Base-by-base conservation (phyloP, 164 flowering plant species). In the Nymphaea thermarum region DNA sequence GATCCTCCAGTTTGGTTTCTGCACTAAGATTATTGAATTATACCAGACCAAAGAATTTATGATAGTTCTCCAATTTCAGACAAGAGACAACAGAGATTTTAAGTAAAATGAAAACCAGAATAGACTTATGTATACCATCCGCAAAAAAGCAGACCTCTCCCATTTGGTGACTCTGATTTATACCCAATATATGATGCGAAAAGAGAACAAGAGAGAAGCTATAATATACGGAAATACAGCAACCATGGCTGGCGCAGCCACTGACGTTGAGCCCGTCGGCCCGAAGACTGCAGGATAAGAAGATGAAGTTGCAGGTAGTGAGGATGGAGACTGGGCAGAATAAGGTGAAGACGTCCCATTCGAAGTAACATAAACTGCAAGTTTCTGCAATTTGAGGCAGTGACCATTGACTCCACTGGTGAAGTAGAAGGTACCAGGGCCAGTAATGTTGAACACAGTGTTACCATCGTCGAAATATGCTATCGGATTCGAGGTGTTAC, bases 201-300 rank as follows among this genome's bases (percentile, higher is more conserved):
- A 5, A 7, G 57, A 51, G 57, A 51, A 3, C 3, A 51, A 5
- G 8, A 15, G 3, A 51, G 57, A 10, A 51, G 57, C 57, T 51
- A 51, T 51, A 51, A 15, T 4, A 15, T 51, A 51, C 8, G 14
- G 12, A 51, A 10, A 51, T 51, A 15, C 57, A 51, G 3, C 14
- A 15, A 15, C 57, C 57, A 51, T 8, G 15, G 57, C 14, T 4
- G 57, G 57, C 57, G 57, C 36, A 1, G 36, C 57, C 7, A 89
- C 70, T 43, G 84, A 78, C n/a, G 86, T 76, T 2, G 79, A 96
- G 70, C 90, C 85, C 2, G 83, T 61, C n/a, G 64, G 64, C 12
- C 98, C 98, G 73, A 93, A 93, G 4, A 77, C 96, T 3, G 86
- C 84, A 2, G 82, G 80, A 44, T 88, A 93, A 75, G 96, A 83